phyloP scores from a whole-genome alignment of 345 rosid species.

The Arabidopsis thaliana region TAIR10.1 NC_003076.8:14128001-14128500 shows the following conservation, averaged over 20 bases:
- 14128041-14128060: constrained; percentile 38
- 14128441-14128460: constrained; percentile 35
- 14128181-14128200: constrained; percentile 28
- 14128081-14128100: constrained; percentile 5
- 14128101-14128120: constrained; percentile 1
- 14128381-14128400: constrained; percentile 66
- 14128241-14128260: constrained; percentile 1
- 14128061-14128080: constrained; percentile 33
- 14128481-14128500: constrained; percentile 49
- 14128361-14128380: constrained; percentile 64
- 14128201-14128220: constrained; percentile 19
- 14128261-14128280: constrained; percentile 30
- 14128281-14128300: constrained; percentile 40
- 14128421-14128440: constrained; percentile 36
- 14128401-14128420: constrained; percentile 38
- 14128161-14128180: constrained; percentile 27
- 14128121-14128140: constrained; percentile 3
- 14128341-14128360: constrained; percentile 55
- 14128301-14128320: constrained; percentile 50
- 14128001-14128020: constrained; percentile 30
- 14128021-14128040: constrained; percentile 32
- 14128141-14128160: constrained; percentile 16
- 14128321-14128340: constrained; percentile 47
- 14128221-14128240: constrained; percentile 1
- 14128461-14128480: neutral